Conservation (phyloP, 768 basidiomycete genomes). For the Polyporus arcularius region DNA sequence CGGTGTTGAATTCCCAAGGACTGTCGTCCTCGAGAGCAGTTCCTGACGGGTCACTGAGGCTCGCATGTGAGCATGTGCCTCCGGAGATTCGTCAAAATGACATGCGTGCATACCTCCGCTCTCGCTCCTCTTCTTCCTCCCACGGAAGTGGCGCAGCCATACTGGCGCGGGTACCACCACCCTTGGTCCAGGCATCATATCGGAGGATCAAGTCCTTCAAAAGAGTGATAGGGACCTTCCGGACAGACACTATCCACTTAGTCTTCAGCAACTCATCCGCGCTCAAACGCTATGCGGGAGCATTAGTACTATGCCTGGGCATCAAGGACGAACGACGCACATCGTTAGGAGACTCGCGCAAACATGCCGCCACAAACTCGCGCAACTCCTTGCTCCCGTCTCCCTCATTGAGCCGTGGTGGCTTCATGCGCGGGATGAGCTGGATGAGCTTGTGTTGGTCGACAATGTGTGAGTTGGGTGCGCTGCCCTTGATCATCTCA, state of each 20-base stretch:
- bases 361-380: conserved; percentile 82
- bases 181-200: conserved; percentile 70
- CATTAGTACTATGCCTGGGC: background rate
- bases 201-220: conserved; percentile 82
- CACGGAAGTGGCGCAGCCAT: conserved; percentile 71
- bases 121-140: conserved; percentile 63
- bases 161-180: conserved; percentile 74
- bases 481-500: conserved; percentile 96
- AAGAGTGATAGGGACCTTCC: conserved; percentile 64
- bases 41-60: conserved; percentile 1
- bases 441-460: conserved; percentile 87
- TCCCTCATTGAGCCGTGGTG: conserved; percentile 75
- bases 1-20: conserved; percentile 78
- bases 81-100: background rate
- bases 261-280: conserved; percentile 88
- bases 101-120: conserved; percentile 22
- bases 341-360: conserved; percentile 79
- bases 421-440: conserved; percentile 82
- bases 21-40: conserved; percentile 31
- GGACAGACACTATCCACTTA: conserved; percentile 84
- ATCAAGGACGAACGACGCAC: conserved; percentile 41
- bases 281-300: conserved; percentile 61
- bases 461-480: conserved; percentile 84
- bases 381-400: conserved; percentile 85
- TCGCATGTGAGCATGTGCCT: background rate